Base-by-base conservation (phyloP, 2,329 filamentous ascomycete species). In the Catunica adiposa region DNA sequence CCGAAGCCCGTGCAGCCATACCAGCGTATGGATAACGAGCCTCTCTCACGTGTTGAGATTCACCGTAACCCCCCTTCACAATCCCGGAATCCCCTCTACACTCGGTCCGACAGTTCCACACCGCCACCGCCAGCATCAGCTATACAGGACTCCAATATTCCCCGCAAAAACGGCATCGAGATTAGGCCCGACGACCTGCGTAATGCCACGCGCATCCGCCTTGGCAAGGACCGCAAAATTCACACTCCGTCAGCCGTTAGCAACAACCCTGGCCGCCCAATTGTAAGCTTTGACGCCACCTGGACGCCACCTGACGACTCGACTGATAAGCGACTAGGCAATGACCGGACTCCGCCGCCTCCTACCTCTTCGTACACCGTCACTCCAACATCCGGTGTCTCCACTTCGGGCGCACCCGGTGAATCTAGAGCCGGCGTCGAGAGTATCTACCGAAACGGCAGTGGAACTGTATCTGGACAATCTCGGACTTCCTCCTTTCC, bases 251-350 rank as follows among this genome's bases (percentile, higher is more conserved):
- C 86, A 55, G 83, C 86, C 64, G 89, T 97, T 68, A 96, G 89
- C 71, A 85, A 96, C 71, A 85, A 78, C 65, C 84, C 86, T 63
- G 88, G 88, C 63, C 82, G 90, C 66, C 90, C 90, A 60, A 97
- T 97, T 74, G 90, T 97, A 75, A 97, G 90, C 77, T 97, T 97
- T 76, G 79, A 94, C 70, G 79, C 79, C 64, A 79, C 84, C 66
- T 95, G 87, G 82, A 84, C 81, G 74, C 78, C 81, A 65, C 79
- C 78, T 66, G 81, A 85, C 66, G 74, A 78, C 73, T 74, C 73
- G 69, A 75, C 84, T 75, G 83, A 88, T 79, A 70, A 79, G 72
- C 84, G 62, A 64, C 66, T 68, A 71, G 57, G 51, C 54, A 54
- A 55, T 46, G 54, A 42, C 57, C 50, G 57, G 57, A 48, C 50